Evolutionary conservation across 2,329 filamentous ascomycete species (phyloP).

Genomic region (Sordariomycetes sp.): DNA sequence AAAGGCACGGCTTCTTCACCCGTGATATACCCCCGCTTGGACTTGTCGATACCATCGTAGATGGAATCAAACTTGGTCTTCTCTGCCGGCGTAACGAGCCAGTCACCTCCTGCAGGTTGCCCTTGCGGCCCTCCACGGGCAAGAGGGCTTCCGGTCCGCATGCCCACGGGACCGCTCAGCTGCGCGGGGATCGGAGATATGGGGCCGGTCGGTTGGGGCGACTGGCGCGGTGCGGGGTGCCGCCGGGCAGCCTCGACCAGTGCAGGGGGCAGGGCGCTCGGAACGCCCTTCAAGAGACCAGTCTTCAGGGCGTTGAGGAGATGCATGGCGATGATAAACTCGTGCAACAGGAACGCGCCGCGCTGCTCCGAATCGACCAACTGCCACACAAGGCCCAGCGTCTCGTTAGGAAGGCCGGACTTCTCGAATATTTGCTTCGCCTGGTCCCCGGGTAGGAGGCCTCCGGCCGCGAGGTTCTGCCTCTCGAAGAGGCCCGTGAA

Average conservation of each 20-base stretch:
- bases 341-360: constrained; percentile 71
- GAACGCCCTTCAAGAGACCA: constrained; percentile 65
- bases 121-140: constrained; percentile 29
- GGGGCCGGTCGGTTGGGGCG: constrained; percentile 35
- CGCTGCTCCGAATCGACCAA: constrained; percentile 88
- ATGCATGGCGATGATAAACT: constrained; percentile 98
- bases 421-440: constrained; percentile 94
- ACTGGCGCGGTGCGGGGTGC: constrained; percentile 27
- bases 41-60: constrained; percentile 72
- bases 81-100: constrained; percentile 72
- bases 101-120: constrained; percentile 41
- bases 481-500: constrained; percentile 86
- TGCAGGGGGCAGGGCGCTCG: constrained; percentile 66
- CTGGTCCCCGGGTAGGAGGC: constrained; percentile 65
- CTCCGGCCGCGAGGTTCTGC: constrained; percentile 62
- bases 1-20: constrained; percentile 92
- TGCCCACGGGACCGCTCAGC: constrained; percentile 56
- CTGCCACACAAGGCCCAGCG: constrained; percentile 91
- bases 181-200: constrained; percentile 68
- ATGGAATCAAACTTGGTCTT: constrained; percentile 81
- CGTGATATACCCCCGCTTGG: constrained; percentile 69
- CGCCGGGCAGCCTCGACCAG: constrained; percentile 83
- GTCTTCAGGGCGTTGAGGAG: constrained; percentile 84
- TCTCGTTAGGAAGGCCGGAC: constrained; percentile 77
- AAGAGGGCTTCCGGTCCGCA: constrained; percentile 48